Evolutionary conservation across 306 rosid genomes (phyloP), one percentile per base, ranked within the genome.

Genomic region (Vachellia collinsii): DNA sequence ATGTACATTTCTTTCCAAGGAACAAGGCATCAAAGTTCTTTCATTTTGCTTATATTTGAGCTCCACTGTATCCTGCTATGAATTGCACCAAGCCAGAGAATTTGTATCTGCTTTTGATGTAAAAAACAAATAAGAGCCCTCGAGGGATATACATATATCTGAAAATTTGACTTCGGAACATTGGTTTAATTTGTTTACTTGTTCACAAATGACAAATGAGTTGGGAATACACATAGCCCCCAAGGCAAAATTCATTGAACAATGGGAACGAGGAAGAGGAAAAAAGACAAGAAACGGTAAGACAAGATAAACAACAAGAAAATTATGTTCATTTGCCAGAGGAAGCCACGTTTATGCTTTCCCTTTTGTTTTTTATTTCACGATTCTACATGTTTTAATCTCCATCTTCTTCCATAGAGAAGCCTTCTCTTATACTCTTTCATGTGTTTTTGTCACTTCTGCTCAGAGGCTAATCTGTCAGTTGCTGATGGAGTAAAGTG

Each of bases 401-500:
- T n/a, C 61, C 62, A 54, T 54, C 53, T 54, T 54, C 53, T 54
- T n/a, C 62, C 6, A 20, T 0, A 20, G 61, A 54, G 61, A 54
- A 54, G 61, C 62, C 62, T n/a, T 25, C 7, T n/a, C 50, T 38
- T 38, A 38, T 38, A 4, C 5, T 47, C 19, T 13, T 47, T 12
- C 53, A 47, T 53, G 20, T 0, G 25, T 5, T 5, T 29, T 9
- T 47, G 44, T 80, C 59, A 87, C 46, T 29, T 29, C 34, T 63
- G 76, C 23, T 37, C 75, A 68, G 73, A 50, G 38, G 10, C 75
- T 19, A 19, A 19, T 19, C 86, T 70, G 63, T 79, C 29, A n/a
- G 46, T 54, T 0, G 74, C 66, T 7, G 88, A 54, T 79, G 86
- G 79, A 42, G 58, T 82, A 76, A n/a, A 75, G 20, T 86, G 75